Conservation (phyloP, 1,284 basidiomycete species). For the Malassezia sympodialis region DNA sequence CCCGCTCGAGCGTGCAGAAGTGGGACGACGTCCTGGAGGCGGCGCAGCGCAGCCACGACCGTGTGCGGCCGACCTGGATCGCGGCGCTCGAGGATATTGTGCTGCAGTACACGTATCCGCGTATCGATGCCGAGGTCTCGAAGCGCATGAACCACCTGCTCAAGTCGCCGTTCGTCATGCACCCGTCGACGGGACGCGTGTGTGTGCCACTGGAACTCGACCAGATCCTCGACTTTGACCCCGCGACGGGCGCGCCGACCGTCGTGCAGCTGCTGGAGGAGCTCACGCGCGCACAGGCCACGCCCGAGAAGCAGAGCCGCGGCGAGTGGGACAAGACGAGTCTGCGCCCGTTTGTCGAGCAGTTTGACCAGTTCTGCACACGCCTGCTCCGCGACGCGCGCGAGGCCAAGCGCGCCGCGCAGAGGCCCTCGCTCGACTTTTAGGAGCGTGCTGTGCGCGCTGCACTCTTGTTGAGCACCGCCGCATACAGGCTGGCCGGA, state of each 20-base stretch:
- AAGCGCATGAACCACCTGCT: conserved; percentile 95
- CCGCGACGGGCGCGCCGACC: conserved; percentile 66
- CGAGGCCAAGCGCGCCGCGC: conserved; percentile 17
- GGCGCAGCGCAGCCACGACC: conserved; percentile 43
- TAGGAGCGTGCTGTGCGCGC: background rate
- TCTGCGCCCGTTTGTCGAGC: conserved; percentile 76
- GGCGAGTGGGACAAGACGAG: conserved; percentile 55
- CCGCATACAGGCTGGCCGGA: conserved; percentile 11
- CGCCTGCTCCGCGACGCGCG: conserved; percentile 49
- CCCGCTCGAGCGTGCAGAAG: conserved; percentile 51
- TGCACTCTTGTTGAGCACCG: conserved; percentile 12
- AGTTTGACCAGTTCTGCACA: conserved; percentile 66
- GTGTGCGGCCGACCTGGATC: conserved; percentile 31
- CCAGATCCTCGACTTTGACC: conserved; percentile 73
- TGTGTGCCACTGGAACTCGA: conserved; percentile 83
- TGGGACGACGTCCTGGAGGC: conserved; percentile 59
- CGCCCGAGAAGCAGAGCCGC: conserved; percentile 12
- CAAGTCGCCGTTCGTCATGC: conserved; percentile 92
- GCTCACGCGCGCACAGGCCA: conserved; percentile 51
- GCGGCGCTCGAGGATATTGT: conserved; percentile 64
- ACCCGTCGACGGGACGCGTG: conserved; percentile 88
- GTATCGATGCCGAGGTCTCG: conserved; percentile 91
- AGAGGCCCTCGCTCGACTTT: conserved; percentile 10
- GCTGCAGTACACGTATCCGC: conserved; percentile 89
- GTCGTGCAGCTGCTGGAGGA: conserved; percentile 71